Base-by-base conservation (phyloP, 2,329 filamentous ascomycete genomes). In the Paraconiothyrium sp. region DNA sequence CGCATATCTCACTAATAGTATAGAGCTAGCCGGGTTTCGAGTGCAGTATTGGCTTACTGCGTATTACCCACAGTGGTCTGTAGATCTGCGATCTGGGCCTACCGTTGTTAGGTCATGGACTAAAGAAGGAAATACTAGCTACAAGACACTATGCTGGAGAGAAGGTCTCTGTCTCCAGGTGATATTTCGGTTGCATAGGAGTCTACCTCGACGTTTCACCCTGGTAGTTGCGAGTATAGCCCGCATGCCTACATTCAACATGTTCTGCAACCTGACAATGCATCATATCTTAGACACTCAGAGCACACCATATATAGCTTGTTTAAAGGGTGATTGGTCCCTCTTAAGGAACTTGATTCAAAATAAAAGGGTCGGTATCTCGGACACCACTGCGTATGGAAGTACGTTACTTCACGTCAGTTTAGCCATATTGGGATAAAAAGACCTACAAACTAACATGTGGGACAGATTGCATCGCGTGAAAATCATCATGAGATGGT, bases 401-500 rank as follows among this genome's bases (percentile, higher is more conserved):
- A 43, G 57, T 47, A 61, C 63, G 11, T 43, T 66, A 5, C 48
- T 66, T 27, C 63, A 66, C 54, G 63, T 61, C 24, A 34, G 61
- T 58, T 30, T 30, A 6, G 4, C 27, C 27, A 30, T 30, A 30
- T 30, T 30, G 27, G 4, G 4, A 30, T 30, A 4, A 4, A 30
- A 4, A 30, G 27, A 30, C 27, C 27, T 2, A 30, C 6, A 41
- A 14, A 11, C 48, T 48, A 24, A 37, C 34, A 14, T 34, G 16
- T 34, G 3, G 35, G 32, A 30, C 20, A 65, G 62, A 20, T 60
- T 8, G 62, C 62, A 10, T 47, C 41, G 5, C 20, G 52, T 9
- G n/a, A 30, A 10, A 60, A 58, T 35, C 56, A 60, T 13, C 13
- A 22, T 4, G 49, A 50, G 0, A 51, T 64, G 20, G 39, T 61